Percentiles rank a stretch among this genome's conserved stretches.
These are phyloP conservation scores for Pyricularia grisea DNA, from an alignment of 2,329 filamentous ascomycete species.

Conservation along the genomic window DNA sequence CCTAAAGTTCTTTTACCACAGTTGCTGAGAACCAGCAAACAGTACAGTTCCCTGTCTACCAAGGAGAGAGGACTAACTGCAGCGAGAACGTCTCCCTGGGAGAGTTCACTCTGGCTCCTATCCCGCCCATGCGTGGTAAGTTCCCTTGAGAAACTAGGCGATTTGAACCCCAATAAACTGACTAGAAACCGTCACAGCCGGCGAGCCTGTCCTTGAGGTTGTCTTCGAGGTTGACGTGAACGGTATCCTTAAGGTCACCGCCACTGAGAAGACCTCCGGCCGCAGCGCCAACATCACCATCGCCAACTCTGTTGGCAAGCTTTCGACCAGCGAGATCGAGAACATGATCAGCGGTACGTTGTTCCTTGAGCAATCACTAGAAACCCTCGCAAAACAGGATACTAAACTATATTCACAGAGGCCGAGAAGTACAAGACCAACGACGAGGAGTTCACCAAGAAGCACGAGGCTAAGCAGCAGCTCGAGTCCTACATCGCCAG, in stretches of 20 bases:
- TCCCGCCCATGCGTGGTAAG: constrained; percentile 62
- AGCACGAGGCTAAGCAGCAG: constrained; percentile 97
- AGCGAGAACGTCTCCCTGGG: constrained; percentile 97
- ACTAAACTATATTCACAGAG: constrained; percentile 33
- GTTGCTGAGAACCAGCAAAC: constrained; percentile 69
- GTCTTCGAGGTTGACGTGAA: constrained; percentile 99
- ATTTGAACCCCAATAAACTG: not conserved
- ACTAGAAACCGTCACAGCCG: constrained; percentile 37
- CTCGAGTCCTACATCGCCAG: constrained; percentile 98
- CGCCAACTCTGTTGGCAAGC: constrained; percentile 98
- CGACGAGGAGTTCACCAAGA: constrained; percentile 98
- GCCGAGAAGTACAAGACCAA: constrained; percentile 98
- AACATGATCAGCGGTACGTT: constrained; percentile 80
- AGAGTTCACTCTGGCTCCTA: constrained; percentile 91
- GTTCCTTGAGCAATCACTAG: not conserved
- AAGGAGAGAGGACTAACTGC: constrained; percentile 97
- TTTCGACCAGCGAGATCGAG: constrained; percentile 90
- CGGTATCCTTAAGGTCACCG: constrained; percentile 98
- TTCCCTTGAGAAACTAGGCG: not conserved
- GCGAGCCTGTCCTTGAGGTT: constrained; percentile 92
- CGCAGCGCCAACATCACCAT: constrained; percentile 99
- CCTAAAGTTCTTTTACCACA: too few species aligned
- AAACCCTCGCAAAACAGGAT: not conserved
- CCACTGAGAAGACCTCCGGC: constrained; percentile 97
- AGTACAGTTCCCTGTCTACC: constrained; percentile 86